Percentiles rank a stretch among this genome's conserved stretches.
Conservation (phyloP, 2,329 filamentous ascomycete genomes). For the Endothia cerciana region DNA sequence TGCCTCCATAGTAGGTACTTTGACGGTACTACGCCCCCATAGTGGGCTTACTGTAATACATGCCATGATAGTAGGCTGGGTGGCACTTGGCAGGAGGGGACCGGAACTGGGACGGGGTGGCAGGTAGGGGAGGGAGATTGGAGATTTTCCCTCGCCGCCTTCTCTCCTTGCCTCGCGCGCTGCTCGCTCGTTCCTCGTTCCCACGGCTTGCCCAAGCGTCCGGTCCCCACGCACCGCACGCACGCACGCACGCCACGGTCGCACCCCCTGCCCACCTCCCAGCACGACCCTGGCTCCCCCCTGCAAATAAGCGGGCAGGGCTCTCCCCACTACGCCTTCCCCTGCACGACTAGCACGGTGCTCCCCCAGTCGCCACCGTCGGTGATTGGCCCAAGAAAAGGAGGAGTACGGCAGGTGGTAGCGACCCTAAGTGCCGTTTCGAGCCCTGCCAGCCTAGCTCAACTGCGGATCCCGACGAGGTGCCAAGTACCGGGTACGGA, state of each 20-base stretch:
- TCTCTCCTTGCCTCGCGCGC: conserved; percentile 7
- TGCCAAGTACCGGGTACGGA: not conserved
- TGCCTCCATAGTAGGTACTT: not conserved
- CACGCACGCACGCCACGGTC: conserved; percentile 7
- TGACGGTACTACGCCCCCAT: not conserved
- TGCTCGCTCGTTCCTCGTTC: too few relatives aligned
- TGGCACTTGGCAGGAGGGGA: conserved; percentile 21
- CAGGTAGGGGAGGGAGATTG: conserved; percentile 10
- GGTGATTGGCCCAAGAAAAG: conserved; percentile 20
- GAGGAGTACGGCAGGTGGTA: conserved; percentile 19
- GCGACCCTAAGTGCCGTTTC: conserved; percentile 24
- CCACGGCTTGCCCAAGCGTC: conserved; percentile 11
- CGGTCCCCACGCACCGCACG: too few relatives aligned
- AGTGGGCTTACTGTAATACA: conserved; percentile 1
- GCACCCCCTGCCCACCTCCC: conserved; percentile 11
- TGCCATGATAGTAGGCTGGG: not conserved
- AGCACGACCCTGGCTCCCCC: conserved; percentile 16
- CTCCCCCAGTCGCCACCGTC: conserved; percentile 19
- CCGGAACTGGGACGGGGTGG: conserved; percentile 7
- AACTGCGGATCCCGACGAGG: not conserved
- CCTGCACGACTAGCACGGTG: conserved; percentile 17
- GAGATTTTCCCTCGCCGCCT: conserved; percentile 18
- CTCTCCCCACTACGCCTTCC: conserved; percentile 23
- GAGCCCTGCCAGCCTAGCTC: conserved; percentile 18
- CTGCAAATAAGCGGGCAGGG: conserved; percentile 19